Conservation (phyloP, 1,284 basidiomycete species). For the Cryptococcus hybrid region DNA sequence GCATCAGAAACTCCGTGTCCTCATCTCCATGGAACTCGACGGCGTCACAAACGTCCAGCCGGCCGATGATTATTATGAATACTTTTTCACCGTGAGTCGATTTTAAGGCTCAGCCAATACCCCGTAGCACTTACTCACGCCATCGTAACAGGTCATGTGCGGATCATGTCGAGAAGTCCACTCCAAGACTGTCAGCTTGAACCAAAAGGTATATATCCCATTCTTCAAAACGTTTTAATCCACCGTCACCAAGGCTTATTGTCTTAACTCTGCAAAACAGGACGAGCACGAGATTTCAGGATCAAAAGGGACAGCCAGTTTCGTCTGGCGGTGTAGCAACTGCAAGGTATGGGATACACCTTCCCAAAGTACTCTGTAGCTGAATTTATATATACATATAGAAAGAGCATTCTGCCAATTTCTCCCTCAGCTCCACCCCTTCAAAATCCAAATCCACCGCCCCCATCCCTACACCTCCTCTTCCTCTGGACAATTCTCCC, state of each 20-base stretch:
- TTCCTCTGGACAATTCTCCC: conserved; percentile 20
- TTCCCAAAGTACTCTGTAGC: too few species aligned
- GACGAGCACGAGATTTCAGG: conserved; percentile 48
- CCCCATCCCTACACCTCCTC: conserved; percentile 26
- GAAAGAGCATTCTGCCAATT: conserved; percentile 50
- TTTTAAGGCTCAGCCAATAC: background rate
- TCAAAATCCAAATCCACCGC: conserved; percentile 35
- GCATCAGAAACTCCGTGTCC: conserved; percentile 45
- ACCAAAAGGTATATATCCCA: conserved; percentile 29
- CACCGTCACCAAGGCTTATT: background rate
- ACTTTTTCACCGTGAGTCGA: conserved; percentile 45
- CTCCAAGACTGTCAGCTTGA: conserved; percentile 47
- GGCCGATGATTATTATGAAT: conserved; percentile 41
- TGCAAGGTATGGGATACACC: conserved; percentile 40
- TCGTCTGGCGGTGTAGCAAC: conserved; percentile 48
- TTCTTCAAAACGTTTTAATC: background rate
- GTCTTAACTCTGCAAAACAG: conserved; percentile 8
- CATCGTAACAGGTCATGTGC: conserved; percentile 37
- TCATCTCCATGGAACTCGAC: conserved; percentile 49
- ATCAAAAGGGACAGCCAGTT: conserved; percentile 46
- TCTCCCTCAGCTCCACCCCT: conserved; percentile 29
- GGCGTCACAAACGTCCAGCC: conserved; percentile 45
- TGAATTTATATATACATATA: background rate
- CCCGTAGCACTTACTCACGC: background rate
- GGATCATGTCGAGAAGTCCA: conserved; percentile 46